Evolutionary conservation across 2,329 filamentous ascomycete species (phyloP).

Genomic region (Apiospora koreana): DNA sequence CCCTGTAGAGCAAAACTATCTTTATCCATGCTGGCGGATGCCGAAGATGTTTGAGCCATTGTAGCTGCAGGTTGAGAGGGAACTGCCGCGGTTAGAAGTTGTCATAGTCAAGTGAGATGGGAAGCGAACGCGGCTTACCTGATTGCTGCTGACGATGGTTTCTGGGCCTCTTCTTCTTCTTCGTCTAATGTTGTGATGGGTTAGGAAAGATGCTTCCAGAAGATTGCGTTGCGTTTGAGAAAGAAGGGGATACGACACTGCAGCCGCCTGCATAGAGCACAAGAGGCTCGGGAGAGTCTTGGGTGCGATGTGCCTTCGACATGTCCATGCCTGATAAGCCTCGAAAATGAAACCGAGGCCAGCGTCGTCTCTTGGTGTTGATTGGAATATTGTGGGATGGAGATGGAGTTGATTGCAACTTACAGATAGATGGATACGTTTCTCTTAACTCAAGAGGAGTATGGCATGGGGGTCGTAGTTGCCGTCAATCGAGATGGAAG

Average conservation of each 20-base stretch:
- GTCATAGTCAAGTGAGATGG: not conserved
- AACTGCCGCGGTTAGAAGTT: not conserved
- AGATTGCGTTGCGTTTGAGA: not conserved
- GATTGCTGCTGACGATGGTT: not conserved
- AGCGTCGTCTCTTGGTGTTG: no score
- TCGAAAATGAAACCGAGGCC: not conserved
- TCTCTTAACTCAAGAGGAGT: not conserved
- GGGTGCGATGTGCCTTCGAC: not conserved
- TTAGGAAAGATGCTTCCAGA: not conserved
- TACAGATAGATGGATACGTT: not conserved
- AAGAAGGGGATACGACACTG: not conserved
- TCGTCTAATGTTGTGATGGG: not conserved
- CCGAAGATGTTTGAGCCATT: not conserved
- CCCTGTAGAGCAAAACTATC: slow-evolving; percentile 29
- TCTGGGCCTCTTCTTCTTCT: not conserved
- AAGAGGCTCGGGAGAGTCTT: not conserved
- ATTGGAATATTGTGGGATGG: not conserved
- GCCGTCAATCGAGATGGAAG: not conserved
- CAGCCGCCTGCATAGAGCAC: not conserved
- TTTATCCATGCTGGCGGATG: slow-evolving; percentile 20
- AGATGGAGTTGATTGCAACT: not conserved
- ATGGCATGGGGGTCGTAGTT: not conserved
- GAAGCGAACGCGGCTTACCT: not conserved
- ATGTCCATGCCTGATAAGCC: not conserved
- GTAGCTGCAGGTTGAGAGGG: not conserved